These are phyloP conservation scores for Skeletonema marinoi DNA, from an alignment of 108 stramenopile genomes.

Conservation along the genomic window DNA sequence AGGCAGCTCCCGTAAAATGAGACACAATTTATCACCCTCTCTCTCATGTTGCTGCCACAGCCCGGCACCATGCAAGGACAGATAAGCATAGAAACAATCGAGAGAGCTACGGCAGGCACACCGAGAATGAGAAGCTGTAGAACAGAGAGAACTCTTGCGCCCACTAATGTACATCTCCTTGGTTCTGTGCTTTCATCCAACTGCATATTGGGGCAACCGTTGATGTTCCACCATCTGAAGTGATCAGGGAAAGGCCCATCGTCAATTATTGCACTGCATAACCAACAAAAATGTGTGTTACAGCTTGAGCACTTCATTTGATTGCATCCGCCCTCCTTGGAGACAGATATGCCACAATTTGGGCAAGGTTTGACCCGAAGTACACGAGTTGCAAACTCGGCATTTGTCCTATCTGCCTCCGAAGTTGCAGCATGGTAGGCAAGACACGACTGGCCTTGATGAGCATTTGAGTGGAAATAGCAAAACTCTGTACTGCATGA, in stretches of 20 bases:
- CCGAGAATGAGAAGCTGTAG: constrained; percentile 54
- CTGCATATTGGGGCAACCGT: constrained; percentile 70
- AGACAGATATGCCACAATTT: constrained; percentile 53
- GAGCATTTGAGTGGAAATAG: constrained; percentile 63
- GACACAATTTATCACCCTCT: constrained; percentile 55
- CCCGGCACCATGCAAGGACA: constrained; percentile 49
- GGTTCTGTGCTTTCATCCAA: constrained; percentile 54
- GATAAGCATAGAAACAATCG: constrained; percentile 34
- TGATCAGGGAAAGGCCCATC: constrained; percentile 63
- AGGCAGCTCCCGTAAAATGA: constrained; percentile 63
- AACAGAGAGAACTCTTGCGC: constrained; percentile 30
- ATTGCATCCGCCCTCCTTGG: constrained; percentile 66
- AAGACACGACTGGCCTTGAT: constrained; percentile 41
- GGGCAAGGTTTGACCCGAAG: constrained; percentile 61
- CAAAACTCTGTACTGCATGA: constrained; percentile 51
- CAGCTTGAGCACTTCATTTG: constrained; percentile 59
- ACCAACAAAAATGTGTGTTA: constrained; percentile 52
- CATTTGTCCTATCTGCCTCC: constrained; percentile 46
- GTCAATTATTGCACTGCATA: constrained; percentile 54
- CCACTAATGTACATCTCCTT: constrained; percentile 11
- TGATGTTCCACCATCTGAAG: constrained; percentile 60
- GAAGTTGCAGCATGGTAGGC: constrained; percentile 40
- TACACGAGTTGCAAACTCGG: constrained; percentile 27
- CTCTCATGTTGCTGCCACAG: constrained; percentile 28
- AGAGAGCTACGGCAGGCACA: constrained; percentile 49